A percentile compares a stretch with the other conserved stretches of the same genome.
phyloP scores from a whole-genome alignment of 108 stramenopile species.

The Mediolabrus comicus region DNA sequence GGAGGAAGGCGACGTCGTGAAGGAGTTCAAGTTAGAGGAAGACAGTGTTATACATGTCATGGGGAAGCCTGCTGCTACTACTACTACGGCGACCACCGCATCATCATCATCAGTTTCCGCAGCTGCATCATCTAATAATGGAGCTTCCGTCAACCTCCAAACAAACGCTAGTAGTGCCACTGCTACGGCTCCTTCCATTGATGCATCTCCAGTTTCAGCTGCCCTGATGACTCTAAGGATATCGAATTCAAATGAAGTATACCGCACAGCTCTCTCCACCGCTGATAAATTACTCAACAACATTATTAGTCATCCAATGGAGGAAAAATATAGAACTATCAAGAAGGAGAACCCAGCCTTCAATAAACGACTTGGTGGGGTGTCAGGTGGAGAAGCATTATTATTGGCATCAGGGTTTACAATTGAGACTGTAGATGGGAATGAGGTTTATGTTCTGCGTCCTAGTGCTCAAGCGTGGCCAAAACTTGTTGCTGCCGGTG shows the following conservation, averaged over 20 bases:
- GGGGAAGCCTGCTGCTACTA: constrained; percentile 62
- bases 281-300: constrained; percentile 70
- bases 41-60: constrained; percentile 86
- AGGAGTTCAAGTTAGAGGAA: constrained; percentile 73
- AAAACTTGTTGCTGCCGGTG: constrained; percentile 45
- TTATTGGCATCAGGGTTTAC: constrained; percentile 61
- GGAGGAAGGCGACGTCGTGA: constrained; percentile 33
- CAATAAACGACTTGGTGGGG: constrained; percentile 59
- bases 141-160: constrained; percentile 23
- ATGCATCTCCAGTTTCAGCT: constrained; percentile 32
- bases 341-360: constrained; percentile 77
- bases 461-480: constrained; percentile 79
- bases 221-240: constrained; percentile 54
- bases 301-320: constrained; percentile 73
- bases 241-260: constrained; percentile 41
- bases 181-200: constrained; percentile 8
- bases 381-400: constrained; percentile 55
- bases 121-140: neutral
- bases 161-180: neutral
- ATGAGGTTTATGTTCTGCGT: constrained; percentile 51
- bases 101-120: neutral
- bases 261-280: constrained; percentile 61
- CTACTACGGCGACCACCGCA: neutral
- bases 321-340: constrained; percentile 86
- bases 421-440: constrained; percentile 34